Conservation (phyloP, 345 rosid species). For the Cardamine chenopodiifolia region DNA sequence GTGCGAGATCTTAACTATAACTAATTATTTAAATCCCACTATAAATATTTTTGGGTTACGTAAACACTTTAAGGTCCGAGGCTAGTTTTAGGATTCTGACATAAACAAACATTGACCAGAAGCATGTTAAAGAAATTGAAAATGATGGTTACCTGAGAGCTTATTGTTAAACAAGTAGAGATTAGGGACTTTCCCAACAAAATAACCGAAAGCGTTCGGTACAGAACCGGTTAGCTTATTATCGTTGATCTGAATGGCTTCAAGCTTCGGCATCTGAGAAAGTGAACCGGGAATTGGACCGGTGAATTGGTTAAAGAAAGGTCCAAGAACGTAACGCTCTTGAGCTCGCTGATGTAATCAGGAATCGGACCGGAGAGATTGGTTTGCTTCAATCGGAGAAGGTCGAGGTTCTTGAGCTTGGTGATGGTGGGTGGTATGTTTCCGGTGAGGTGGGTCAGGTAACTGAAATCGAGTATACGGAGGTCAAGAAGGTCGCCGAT, state of each 20-base stretch:
- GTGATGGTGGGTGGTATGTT: slow-evolving; percentile 59
- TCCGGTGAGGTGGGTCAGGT: slow-evolving; percentile 63
- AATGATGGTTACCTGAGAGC: slow-evolving; percentile 51
- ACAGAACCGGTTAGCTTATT: slow-evolving; percentile 59
- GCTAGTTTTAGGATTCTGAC: background rate
- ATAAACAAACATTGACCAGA: background rate
- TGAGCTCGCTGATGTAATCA: slow-evolving; percentile 53
- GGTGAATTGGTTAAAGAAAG: slow-evolving; percentile 63
- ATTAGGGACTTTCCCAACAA: slow-evolving; percentile 43
- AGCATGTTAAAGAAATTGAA: background rate
- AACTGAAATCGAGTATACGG: slow-evolving; percentile 49
- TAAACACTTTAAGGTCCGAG: background rate
- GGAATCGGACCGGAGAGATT: slow-evolving; percentile 62
- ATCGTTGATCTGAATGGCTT: slow-evolving; percentile 57
- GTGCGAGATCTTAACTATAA: background rate
- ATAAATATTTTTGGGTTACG: background rate
- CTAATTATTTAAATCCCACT: background rate
- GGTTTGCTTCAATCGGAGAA: slow-evolving; percentile 52
- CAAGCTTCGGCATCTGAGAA: slow-evolving; percentile 56
- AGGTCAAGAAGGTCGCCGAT: slow-evolving; percentile 72
- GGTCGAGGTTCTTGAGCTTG: slow-evolving; percentile 58
- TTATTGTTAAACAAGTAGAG: slow-evolving; percentile 67
- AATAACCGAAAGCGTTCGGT: slow-evolving; percentile 64
- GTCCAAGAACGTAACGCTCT: slow-evolving; percentile 53
- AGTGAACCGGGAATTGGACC: slow-evolving; percentile 64